Evolutionary conservation across 2,329 filamentous ascomycete genomes (phyloP).

Genomic region (Colletotrichum sp.): DNA sequence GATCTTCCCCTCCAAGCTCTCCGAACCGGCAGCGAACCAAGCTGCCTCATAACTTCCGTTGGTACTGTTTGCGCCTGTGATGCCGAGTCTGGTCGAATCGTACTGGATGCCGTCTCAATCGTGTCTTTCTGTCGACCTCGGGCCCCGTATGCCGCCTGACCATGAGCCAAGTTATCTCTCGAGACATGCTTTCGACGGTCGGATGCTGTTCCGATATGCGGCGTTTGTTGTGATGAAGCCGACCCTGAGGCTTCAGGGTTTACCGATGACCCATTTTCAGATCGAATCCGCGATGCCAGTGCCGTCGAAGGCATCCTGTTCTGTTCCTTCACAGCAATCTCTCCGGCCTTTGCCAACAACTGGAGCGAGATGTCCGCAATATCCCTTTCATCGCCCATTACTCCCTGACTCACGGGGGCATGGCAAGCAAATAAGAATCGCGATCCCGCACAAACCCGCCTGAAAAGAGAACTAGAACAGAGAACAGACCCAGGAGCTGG

Average conservation of each 20-base stretch:
- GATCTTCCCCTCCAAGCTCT: background rate
- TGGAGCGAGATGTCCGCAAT: background rate
- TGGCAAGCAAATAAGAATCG: background rate
- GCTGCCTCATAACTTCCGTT: background rate
- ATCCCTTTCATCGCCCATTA: constrained; percentile 10
- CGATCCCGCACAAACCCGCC: background rate
- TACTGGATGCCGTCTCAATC: background rate
- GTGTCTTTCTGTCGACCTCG: background rate
- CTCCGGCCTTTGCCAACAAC: background rate
- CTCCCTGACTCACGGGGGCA: background rate
- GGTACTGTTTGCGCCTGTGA: background rate
- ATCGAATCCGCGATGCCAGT: background rate
- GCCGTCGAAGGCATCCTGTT: background rate
- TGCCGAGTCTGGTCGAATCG: background rate
- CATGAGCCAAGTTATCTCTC: background rate
- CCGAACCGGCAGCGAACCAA: background rate
- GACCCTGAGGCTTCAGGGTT: background rate
- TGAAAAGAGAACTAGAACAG: background rate
- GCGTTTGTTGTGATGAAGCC: background rate
- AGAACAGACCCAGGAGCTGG: background rate
- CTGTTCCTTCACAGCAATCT: background rate
- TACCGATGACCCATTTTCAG: background rate
- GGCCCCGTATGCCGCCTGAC: background rate
- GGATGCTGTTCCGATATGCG: background rate
- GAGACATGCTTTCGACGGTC: background rate